A percentile compares a stretch with the other conserved stretches of the same genome.
phyloP scores from a whole-genome alignment of 805 yeast genomes.

The Starmerella kuoi region DNA sequence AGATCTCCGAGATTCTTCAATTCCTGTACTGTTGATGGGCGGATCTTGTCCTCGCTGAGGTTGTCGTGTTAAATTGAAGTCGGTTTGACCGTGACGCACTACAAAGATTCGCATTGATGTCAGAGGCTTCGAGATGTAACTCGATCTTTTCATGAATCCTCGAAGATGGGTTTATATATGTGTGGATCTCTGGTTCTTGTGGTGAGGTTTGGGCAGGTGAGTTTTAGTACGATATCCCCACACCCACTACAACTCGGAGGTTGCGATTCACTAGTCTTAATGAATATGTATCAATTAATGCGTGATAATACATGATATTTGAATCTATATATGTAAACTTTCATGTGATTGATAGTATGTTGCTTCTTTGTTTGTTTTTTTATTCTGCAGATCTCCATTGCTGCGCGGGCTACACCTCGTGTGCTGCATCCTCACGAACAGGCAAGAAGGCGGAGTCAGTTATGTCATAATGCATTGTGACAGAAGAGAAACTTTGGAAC shows the following conservation, averaged over 20 bases:
- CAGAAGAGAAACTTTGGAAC: constrained; percentile 23
- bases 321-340: too few species aligned
- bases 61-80: not conserved
- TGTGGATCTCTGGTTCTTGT: not conserved
- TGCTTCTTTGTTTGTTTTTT: too few species aligned
- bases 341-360: too few species aligned
- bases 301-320: too few species aligned
- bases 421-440: constrained; percentile 7
- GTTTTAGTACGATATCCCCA: not conserved
- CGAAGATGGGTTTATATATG: not conserved
- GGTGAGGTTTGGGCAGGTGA: not conserved
- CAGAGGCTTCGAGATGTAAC: not conserved
- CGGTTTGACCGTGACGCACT: constrained; percentile 11
- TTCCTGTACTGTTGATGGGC: constrained; percentile 8
- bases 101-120: constrained; percentile 2
- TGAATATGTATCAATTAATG: too few species aligned
- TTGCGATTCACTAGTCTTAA: too few species aligned
- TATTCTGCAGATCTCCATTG: too few species aligned
- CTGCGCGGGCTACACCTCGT: too few species aligned
- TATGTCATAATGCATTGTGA: constrained; percentile 23
- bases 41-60: constrained; percentile 5
- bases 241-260: too few species aligned
- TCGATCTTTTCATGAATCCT: not conserved
- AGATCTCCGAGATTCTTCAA: not conserved
- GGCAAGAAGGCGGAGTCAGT: constrained; percentile 7